phyloP scores from a whole-genome alignment of 257 asterid species.

The Linderniella brevidens region DNA sequence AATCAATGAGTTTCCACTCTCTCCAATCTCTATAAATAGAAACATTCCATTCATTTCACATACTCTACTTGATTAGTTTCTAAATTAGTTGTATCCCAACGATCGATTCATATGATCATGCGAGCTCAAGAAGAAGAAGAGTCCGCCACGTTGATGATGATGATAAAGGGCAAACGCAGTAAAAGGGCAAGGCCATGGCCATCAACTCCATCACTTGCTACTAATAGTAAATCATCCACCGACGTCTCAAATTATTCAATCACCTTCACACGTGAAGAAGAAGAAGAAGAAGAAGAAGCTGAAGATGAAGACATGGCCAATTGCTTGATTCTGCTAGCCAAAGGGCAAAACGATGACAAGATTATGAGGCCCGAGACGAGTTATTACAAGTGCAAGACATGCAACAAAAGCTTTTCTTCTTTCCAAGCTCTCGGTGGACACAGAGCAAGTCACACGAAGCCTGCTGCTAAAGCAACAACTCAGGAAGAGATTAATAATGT shows the following conservation, averaged over 20 bases:
- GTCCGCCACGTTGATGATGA: too few relatives aligned
- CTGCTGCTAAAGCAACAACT: too few relatives aligned
- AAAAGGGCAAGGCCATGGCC: constrained; percentile 62
- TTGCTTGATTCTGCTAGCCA: constrained; percentile 67
- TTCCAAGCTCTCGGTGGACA: constrained; percentile 97
- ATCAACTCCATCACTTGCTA: constrained; percentile 26
- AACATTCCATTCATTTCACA: constrained; percentile 4
- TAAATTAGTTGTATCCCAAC: too few relatives aligned
- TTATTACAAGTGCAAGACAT: constrained; percentile 69
- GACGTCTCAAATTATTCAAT: constrained; percentile 16
- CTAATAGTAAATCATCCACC: constrained; percentile 37
- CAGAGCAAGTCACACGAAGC: constrained; percentile 67
- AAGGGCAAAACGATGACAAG: too few relatives aligned
- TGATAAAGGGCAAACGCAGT: constrained; percentile 48
- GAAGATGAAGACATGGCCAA: constrained; percentile 81
- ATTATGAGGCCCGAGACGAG: too few relatives aligned
- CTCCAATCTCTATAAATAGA: not conserved
- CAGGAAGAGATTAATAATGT: too few relatives aligned
- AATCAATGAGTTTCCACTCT: too few relatives aligned
- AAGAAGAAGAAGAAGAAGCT: too few relatives aligned
- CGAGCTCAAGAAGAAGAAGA: constrained; percentile 23
- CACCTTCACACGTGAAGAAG: constrained; percentile 8
- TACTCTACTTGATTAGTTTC: constrained; percentile 8
- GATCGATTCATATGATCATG: constrained; percentile 11
- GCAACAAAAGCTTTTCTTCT: constrained; percentile 47